Conservation (phyloP, 192 early-diverging fungal genomes). For the Coemansia sp. region DNA sequence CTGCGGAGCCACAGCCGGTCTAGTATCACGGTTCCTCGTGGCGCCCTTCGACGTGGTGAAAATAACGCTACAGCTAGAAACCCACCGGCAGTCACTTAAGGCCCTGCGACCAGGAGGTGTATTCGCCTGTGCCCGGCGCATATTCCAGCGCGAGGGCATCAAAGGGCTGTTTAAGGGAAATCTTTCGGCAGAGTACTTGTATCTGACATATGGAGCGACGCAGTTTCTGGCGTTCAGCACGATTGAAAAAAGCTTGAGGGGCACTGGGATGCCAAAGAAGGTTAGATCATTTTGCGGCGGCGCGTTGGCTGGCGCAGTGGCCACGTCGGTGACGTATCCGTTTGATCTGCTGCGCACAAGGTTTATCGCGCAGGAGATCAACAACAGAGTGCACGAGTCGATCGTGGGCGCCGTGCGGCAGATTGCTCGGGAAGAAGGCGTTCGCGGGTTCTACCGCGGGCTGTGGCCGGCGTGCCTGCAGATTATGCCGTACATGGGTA, state of each 20-base stretch:
- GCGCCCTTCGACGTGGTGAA: constrained; percentile 95
- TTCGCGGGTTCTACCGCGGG: constrained; percentile 83
- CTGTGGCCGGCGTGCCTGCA: constrained; percentile 76
- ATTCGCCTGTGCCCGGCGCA: constrained; percentile 62
- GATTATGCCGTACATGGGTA: constrained; percentile 95
- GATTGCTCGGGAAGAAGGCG: constrained; percentile 72
- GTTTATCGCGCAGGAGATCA: constrained; percentile 79
- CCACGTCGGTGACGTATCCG: constrained; percentile 87
- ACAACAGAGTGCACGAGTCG: constrained; percentile 65
- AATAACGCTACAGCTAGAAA: constrained; percentile 67
- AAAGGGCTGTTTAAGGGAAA: constrained; percentile 92
- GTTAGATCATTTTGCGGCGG: constrained; percentile 70
- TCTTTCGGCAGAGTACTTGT: constrained; percentile 87
- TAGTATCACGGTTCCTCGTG: constrained; percentile 67
- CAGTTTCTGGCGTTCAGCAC: constrained; percentile 82
- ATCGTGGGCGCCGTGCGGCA: constrained; percentile 61
- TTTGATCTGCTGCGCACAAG: constrained; percentile 93
- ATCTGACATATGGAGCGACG: constrained; percentile 82
- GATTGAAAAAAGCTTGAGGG: constrained; percentile 38
- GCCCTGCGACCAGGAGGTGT: constrained; percentile 43
- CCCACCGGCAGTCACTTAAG: constrained; percentile 6
- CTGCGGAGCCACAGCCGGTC: constrained; percentile 48
- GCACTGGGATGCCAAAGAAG: constrained; percentile 23
- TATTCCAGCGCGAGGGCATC: constrained; percentile 78
- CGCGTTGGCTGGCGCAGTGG: constrained; percentile 71